phyloP scores from a whole-genome alignment of 805 yeast genomes.

The Wickerhamomyces ciferrii region DNA sequence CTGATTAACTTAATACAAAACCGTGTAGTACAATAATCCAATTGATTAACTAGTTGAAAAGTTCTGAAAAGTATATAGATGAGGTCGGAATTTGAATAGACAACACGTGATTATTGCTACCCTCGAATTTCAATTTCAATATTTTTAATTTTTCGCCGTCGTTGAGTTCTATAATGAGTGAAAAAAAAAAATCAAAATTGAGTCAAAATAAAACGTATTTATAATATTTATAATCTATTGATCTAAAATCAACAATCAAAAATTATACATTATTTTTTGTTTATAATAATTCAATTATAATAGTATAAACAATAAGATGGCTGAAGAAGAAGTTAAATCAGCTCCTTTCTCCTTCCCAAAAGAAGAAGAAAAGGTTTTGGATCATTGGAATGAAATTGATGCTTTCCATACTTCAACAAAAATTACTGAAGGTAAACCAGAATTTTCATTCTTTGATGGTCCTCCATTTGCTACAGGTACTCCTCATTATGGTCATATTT shows the following conservation, averaged over 20 bases:
- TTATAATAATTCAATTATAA: not conserved
- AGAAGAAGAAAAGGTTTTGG: slow-evolving; percentile 81
- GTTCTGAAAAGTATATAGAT: not conserved
- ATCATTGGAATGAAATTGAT: slow-evolving; percentile 83
- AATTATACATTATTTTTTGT: too few relatives aligned
- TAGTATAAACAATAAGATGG: slow-evolving; percentile 24
- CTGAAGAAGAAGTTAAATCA: slow-evolving; percentile 24
- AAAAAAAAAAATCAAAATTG: not conserved
- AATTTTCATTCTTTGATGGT: slow-evolving; percentile 94
- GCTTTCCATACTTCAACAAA: slow-evolving; percentile 90
- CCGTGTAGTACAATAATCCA: too few relatives aligned
- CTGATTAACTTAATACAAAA: too few relatives aligned
- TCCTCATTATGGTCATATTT: slow-evolving; percentile 97
- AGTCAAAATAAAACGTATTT: not conserved
- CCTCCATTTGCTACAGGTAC: slow-evolving; percentile 99
- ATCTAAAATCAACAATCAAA: too few relatives aligned
- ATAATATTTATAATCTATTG: too few relatives aligned
- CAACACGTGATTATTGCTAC: not conserved
- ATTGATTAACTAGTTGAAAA: not conserved
- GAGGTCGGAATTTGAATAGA: not conserved
- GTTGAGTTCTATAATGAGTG: not conserved
- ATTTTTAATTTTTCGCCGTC: too few relatives aligned
- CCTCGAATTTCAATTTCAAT: too few relatives aligned
- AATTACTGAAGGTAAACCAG: slow-evolving; percentile 78
- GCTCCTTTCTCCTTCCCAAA: slow-evolving; percentile 67